These are phyloP conservation scores for Borealophlyctis nickersoniae DNA, from an alignment of 192 early-diverging fungal species.

Conservation along the genomic window DNA sequence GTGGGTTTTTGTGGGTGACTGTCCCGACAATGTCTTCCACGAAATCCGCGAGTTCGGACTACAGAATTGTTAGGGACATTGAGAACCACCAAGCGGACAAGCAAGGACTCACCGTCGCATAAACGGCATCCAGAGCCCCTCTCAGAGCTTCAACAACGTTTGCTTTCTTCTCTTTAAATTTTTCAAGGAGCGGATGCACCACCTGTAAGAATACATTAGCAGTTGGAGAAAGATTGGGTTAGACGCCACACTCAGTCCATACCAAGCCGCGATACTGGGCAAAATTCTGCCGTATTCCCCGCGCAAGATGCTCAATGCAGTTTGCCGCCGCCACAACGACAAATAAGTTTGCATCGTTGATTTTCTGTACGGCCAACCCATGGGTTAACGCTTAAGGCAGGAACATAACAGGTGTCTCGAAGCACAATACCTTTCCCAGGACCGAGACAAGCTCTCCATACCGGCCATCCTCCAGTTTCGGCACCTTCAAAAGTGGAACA, in stretches of 20 bases:
- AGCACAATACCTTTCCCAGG: slow-evolving; percentile 74
- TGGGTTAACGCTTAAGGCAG: too few relatives aligned
- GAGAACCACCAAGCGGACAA: too few relatives aligned
- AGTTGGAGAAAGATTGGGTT: slow-evolving; percentile 8
- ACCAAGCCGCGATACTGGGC: slow-evolving; percentile 70
- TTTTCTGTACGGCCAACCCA: slow-evolving; percentile 13
- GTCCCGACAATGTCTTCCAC: slow-evolving; percentile 70
- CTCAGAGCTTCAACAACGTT: slow-evolving; percentile 81
- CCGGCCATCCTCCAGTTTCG: slow-evolving; percentile 70
- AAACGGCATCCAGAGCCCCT: slow-evolving; percentile 80
- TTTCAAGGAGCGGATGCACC: slow-evolving; percentile 75
- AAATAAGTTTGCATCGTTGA: slow-evolving; percentile 83
- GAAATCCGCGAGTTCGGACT: slow-evolving; percentile 64
- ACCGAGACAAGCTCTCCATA: slow-evolving; percentile 80
- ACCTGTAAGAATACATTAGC: slow-evolving; percentile 35
- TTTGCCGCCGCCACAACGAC: slow-evolving; percentile 77
- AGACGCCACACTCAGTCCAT: slow-evolving; percentile 39
- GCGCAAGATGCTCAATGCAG: slow-evolving; percentile 77
- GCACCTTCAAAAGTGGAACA: slow-evolving; percentile 63
- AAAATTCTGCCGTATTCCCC: slow-evolving; percentile 76
- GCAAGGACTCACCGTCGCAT: slow-evolving; percentile 51
- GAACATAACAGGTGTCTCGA: too few relatives aligned
- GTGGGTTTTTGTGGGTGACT: slow-evolving; percentile 89
- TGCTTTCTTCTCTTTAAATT: slow-evolving; percentile 92
- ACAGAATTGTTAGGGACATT: too few relatives aligned